Conservation (phyloP, 352 stramenopile species). For the Pythium brassicae region DNA sequence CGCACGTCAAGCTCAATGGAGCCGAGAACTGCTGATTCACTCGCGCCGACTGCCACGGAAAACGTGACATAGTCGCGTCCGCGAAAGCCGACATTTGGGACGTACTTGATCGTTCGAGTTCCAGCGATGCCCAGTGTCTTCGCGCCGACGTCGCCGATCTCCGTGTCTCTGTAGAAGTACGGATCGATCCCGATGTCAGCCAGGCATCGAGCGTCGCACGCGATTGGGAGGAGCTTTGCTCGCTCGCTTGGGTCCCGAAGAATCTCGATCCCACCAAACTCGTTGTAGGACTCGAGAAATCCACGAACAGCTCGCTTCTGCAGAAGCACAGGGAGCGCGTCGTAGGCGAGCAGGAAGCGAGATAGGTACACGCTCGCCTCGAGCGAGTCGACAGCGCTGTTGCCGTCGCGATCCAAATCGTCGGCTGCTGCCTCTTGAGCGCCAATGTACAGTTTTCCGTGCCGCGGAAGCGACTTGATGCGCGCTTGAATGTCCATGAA, state of each 20-base stretch:
- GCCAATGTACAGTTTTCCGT: constrained; percentile 57
- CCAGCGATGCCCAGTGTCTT: constrained; percentile 38
- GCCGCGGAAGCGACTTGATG: constrained; percentile 59
- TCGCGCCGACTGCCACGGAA: constrained; percentile 35
- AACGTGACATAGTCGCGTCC: constrained; percentile 61
- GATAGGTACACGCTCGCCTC: constrained; percentile 52
- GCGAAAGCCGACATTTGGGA: constrained; percentile 41
- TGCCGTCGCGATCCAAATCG: constrained; percentile 56
- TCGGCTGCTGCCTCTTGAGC: constrained; percentile 55
- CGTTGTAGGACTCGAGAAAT: constrained; percentile 44
- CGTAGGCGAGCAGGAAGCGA: constrained; percentile 48
- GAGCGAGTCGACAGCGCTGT: constrained; percentile 47
- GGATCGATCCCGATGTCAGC: constrained; percentile 39
- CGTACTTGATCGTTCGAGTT: constrained; percentile 52
- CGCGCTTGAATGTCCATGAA: constrained; percentile 66
- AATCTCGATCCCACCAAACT: constrained; percentile 40
- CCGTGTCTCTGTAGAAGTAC: constrained; percentile 46
- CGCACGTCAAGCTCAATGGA: constrained; percentile 53
- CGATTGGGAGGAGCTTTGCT: constrained; percentile 46
- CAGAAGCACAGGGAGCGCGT: constrained; percentile 26
- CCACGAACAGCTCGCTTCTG: constrained; percentile 39
- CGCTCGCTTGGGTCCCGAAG: constrained; percentile 44
- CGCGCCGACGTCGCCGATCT: constrained; percentile 35
- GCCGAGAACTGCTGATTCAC: constrained; percentile 40
- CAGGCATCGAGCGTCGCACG: constrained; percentile 48